These are phyloP conservation scores for Aspergillus pseudoterreus DNA, from an alignment of 2,329 filamentous ascomycete genomes.

Conservation along the genomic window DNA sequence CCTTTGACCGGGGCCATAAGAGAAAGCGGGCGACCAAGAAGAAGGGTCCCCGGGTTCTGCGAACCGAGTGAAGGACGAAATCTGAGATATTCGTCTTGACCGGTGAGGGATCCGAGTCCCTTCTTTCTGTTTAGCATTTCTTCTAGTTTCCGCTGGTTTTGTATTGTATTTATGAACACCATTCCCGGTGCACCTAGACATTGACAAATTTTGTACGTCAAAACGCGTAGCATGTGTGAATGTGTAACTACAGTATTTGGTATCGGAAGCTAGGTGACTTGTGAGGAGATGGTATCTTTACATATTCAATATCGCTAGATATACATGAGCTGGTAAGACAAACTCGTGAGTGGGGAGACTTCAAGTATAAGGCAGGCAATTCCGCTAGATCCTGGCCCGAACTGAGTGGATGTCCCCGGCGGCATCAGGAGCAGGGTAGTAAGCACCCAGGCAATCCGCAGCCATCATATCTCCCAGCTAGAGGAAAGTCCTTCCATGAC, in stretches of 20 bases:
- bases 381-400: not conserved
- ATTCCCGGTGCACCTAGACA: slow-evolving; percentile 7
- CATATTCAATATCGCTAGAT: slow-evolving; percentile 4
- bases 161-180: slow-evolving; percentile 10
- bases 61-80: slow-evolving; percentile 36
- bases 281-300: slow-evolving; percentile 7
- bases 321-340: slow-evolving; percentile 7
- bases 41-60: slow-evolving; percentile 42
- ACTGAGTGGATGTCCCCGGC: too few species aligned
- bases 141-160: not conserved
- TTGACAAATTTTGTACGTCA: slow-evolving; percentile 4
- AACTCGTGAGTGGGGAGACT: not conserved
- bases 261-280: too few species aligned
- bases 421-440: too few species aligned
- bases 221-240: too few species aligned
- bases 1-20: slow-evolving; percentile 52
- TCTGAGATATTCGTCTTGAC: slow-evolving; percentile 8
- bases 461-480: too few species aligned
- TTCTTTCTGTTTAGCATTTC: slow-evolving; percentile 8
- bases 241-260: too few species aligned
- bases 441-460: too few species aligned
- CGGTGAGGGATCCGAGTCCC: slow-evolving; percentile 1
- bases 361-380: not conserved
- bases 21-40: slow-evolving; percentile 47
- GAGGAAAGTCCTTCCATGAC: not conserved